Conservation (phyloP, 1,284 basidiomycete species). For the Puccinia sorghi region DNA sequence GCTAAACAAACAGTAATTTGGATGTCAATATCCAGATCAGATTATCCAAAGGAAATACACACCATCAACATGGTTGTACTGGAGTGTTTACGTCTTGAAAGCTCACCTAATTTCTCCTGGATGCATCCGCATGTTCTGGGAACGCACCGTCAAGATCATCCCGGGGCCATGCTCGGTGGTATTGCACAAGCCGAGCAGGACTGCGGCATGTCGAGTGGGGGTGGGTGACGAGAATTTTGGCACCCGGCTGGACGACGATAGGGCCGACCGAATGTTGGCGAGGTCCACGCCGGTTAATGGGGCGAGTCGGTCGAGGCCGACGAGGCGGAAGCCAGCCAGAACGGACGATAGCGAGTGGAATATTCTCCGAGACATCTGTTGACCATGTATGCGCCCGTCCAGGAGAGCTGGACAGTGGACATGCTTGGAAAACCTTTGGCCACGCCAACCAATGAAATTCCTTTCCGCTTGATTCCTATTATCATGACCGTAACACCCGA, state of each 20-base stretch:
- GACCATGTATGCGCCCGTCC: background rate
- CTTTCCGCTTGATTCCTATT: too few species aligned
- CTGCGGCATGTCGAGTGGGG: conserved; percentile 25
- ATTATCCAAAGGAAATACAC: background rate
- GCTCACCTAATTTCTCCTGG: conserved; percentile 39
- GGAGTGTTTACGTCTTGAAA: background rate
- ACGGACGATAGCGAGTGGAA: conserved; percentile 2
- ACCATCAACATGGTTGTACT: background rate
- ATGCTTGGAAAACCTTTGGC: background rate
- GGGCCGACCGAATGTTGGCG: conserved; percentile 12
- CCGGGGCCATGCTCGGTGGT: background rate
- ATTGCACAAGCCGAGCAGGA: conserved; percentile 29
- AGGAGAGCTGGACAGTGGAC: background rate
- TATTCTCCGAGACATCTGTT: conserved; percentile 5
- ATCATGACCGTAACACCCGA: too few species aligned
- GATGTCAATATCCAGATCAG: background rate
- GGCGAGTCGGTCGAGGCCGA: conserved; percentile 8
- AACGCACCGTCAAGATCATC: conserved; percentile 27
- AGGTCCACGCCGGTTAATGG: conserved; percentile 32
- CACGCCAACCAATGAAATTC: background rate
- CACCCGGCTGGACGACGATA: background rate
- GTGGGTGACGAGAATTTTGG: background rate
- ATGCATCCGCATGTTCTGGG: conserved; percentile 25
- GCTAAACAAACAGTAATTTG: conserved; percentile 2
- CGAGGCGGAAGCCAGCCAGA: background rate